These are phyloP conservation scores for Tetrapisispora arboricola DNA, from an alignment of 805 yeast species.

Conservation along the genomic window DNA sequence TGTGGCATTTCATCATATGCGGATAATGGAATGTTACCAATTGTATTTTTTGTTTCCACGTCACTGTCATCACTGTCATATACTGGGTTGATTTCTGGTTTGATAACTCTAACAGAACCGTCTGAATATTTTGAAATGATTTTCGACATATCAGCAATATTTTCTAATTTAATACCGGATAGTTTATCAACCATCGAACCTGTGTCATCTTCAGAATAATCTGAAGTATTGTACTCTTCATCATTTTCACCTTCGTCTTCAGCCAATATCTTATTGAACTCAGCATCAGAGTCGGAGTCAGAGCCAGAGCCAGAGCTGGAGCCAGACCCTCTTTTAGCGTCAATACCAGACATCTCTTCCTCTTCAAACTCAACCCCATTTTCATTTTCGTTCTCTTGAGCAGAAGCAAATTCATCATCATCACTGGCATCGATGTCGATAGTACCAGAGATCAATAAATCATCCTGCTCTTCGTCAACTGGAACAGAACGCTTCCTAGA, in stretches of 20 bases:
- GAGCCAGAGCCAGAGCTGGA: conserved; percentile 28
- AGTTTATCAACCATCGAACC: conserved; percentile 43
- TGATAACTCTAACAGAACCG: conserved; percentile 66
- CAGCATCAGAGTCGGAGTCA: conserved; percentile 50
- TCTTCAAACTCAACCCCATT: conserved; percentile 9
- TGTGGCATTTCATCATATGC: conserved; percentile 98
- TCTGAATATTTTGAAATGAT: conserved; percentile 52
- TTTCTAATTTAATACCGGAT: conserved; percentile 43
- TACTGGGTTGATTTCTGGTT: conserved; percentile 89
- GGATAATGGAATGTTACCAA: conserved; percentile 85
- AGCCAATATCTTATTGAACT: conserved; percentile 50
- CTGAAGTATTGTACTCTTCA: conserved; percentile 22
- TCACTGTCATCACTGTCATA: conserved; percentile 94
- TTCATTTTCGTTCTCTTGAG: conserved; percentile 12
- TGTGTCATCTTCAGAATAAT: conserved; percentile 31
- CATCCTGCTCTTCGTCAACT: conserved; percentile 10
- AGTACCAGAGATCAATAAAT: conserved; percentile 9
- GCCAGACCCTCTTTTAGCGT: conserved; percentile 39
- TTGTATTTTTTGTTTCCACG: conserved; percentile 68
- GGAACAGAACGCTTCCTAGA: conserved; percentile 18
- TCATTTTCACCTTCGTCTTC: conserved; percentile 35
- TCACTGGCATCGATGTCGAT: conserved; percentile 15
- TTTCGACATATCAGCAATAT: conserved; percentile 35
- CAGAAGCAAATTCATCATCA: conserved; percentile 9
- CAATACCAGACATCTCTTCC: no score